Conservation (phyloP, 1,284 basidiomycete genomes). For the Coniophora puteana region DNA sequence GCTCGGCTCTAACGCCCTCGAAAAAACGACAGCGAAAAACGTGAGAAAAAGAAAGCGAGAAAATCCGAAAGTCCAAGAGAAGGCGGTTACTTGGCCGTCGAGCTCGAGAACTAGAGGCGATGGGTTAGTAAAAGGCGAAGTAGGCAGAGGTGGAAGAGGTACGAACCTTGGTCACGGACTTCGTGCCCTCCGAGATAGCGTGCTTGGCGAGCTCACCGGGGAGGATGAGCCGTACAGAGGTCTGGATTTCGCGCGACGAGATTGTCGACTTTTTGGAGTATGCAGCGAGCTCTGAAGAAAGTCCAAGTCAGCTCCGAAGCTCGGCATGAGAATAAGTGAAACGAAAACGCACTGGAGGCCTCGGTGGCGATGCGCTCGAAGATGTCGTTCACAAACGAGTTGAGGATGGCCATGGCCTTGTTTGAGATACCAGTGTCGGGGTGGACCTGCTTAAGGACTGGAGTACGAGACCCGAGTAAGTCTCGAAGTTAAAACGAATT, state of each 20-base stretch:
- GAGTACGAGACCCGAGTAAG: no score
- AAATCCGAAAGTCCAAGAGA: no score
- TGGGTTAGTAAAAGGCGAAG: neutral
- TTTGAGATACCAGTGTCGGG: conserved; percentile 63
- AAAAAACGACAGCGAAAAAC: conserved; percentile 8
- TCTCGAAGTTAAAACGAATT: conserved; percentile 2
- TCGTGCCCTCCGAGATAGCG: conserved; percentile 72
- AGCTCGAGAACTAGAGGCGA: conserved; percentile 34
- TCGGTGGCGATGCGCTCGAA: conserved; percentile 83
- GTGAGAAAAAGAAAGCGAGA: conserved; percentile 3
- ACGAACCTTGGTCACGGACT: conserved; percentile 32
- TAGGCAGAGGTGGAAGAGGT: neutral
- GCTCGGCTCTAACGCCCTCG: neutral
- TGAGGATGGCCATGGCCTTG: conserved; percentile 94
- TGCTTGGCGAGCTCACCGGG: conserved; percentile 85
- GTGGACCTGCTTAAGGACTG: conserved; percentile 78
- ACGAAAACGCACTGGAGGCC: conserved; percentile 69
- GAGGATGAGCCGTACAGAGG: conserved; percentile 86
- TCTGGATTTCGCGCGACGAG: conserved; percentile 92
- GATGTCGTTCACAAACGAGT: conserved; percentile 88
- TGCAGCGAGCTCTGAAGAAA: conserved; percentile 70
- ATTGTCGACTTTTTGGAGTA: conserved; percentile 96
- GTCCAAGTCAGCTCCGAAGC: no score
- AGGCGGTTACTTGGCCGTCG: conserved; percentile 33
- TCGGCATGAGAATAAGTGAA: conserved; percentile 44